Evolutionary conservation across 2,329 filamentous ascomycete genomes (phyloP).

Genomic region (Cercospora canescens): DNA sequence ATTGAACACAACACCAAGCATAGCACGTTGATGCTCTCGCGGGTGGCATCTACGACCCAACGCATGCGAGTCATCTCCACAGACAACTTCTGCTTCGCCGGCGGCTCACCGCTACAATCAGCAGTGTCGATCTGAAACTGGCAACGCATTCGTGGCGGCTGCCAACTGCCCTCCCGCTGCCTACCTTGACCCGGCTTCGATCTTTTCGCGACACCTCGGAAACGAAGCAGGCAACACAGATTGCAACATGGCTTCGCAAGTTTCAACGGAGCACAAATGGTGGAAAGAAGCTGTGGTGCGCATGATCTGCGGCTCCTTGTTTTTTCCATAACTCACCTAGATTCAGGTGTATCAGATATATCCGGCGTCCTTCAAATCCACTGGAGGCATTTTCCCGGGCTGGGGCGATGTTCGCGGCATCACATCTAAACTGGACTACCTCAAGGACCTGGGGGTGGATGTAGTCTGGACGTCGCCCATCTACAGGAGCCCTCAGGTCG

Average conservation of each 20-base stretch:
- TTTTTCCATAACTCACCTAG: neutral
- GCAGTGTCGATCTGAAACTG: neutral
- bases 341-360: constrained; percentile 52
- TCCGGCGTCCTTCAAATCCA: constrained; percentile 60
- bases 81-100: neutral
- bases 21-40: too few relatives aligned
- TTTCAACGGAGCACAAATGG: constrained; percentile 27
- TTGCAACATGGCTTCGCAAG: neutral
- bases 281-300: constrained; percentile 39
- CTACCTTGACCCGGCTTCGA: neutral
- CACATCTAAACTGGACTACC: constrained; percentile 59
- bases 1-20: neutral
- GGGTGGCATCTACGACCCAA: neutral
- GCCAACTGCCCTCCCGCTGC: neutral
- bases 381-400: constrained; percentile 53
- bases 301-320: neutral
- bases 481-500: constrained; percentile 60
- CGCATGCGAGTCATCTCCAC: neutral
- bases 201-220: neutral
- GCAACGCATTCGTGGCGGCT: neutral
- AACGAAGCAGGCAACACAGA: neutral
- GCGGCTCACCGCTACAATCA: neutral
- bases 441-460: constrained; percentile 61
- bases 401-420: constrained; percentile 67
- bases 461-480: constrained; percentile 69